Conservation (phyloP, 2,329 filamentous ascomycete species). For the Xylariomycetidae sp. region DNA sequence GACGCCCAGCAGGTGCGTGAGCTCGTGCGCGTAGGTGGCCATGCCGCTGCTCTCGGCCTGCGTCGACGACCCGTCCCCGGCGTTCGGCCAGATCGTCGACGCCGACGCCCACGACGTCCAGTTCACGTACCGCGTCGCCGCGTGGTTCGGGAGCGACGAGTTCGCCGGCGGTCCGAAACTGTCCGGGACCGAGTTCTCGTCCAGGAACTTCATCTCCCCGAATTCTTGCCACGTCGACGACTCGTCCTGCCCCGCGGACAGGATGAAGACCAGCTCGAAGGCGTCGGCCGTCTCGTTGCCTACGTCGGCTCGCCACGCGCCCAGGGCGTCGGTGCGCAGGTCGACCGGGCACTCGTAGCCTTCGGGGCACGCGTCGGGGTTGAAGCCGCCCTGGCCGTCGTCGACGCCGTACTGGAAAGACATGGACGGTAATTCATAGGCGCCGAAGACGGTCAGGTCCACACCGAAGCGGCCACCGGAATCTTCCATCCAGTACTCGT, state of each 20-base stretch:
- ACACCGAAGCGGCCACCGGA: slow-evolving; percentile 46
- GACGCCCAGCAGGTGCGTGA: slow-evolving; percentile 45
- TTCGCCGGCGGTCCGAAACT: slow-evolving; percentile 43
- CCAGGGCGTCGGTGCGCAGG: slow-evolving; percentile 42
- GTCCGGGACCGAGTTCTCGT: slow-evolving; percentile 40
- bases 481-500: slow-evolving; percentile 54
- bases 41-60: slow-evolving; percentile 48
- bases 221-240: slow-evolving; percentile 52
- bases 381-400: slow-evolving; percentile 33
- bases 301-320: slow-evolving; percentile 44
- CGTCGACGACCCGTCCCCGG: slow-evolving; percentile 44
- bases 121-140: slow-evolving; percentile 43
- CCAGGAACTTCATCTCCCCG: slow-evolving; percentile 46
- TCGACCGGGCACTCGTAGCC: slow-evolving; percentile 37
- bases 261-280: slow-evolving; percentile 47
- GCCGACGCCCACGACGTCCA: slow-evolving; percentile 50
- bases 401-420: slow-evolving; percentile 47
- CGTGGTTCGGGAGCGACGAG: slow-evolving; percentile 36
- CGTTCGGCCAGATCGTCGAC: slow-evolving; percentile 47
- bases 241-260: slow-evolving; percentile 49
- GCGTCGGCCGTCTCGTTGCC: slow-evolving; percentile 40
- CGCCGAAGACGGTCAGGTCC: slow-evolving; percentile 45
- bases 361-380: slow-evolving; percentile 39
- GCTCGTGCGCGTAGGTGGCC: slow-evolving; percentile 47
- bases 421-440: slow-evolving; percentile 41